These are phyloP conservation scores for Neurospora tetraspora DNA, from an alignment of 495 filamentous ascomycete genomes.

Conservation along the genomic window DNA sequence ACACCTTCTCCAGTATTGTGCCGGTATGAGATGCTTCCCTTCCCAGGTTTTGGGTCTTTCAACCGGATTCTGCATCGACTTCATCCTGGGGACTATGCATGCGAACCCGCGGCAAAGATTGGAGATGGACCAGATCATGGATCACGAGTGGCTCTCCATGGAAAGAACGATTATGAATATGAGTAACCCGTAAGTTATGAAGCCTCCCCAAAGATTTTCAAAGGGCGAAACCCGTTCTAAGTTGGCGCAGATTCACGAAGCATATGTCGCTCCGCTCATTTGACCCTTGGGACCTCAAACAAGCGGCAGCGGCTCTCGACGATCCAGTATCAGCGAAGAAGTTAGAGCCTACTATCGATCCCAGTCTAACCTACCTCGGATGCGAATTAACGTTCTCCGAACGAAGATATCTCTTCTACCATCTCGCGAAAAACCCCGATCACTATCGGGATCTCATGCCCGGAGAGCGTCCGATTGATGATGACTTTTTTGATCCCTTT, in stretches of 20 bases:
- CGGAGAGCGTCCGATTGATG: background rate
- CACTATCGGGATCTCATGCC: background rate
- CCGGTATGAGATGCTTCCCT: background rate
- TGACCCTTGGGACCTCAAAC: background rate
- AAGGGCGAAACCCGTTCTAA: background rate
- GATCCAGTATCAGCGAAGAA: background rate
- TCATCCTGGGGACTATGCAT: background rate
- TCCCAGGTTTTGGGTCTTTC: background rate
- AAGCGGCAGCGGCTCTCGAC: background rate
- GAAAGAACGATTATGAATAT: background rate
- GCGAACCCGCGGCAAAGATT: background rate
- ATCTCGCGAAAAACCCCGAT: background rate
- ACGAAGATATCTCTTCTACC: background rate
- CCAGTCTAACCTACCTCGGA: background rate
- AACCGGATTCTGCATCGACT: background rate
- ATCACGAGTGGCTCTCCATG: background rate
- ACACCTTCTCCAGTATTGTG: background rate
- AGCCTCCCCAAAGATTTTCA: background rate
- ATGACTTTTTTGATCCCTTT: background rate
- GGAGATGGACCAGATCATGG: background rate
- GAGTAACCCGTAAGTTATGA: background rate
- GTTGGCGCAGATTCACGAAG: background rate
- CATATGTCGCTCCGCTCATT: background rate
- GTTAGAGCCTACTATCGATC: background rate
- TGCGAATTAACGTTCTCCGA: background rate